A percentile compares a stretch with the other conserved stretches of the same genome.
phyloP scores from a whole-genome alignment of 768 basidiomycete genomes.

The Pleurotus pulmonarius region DNA sequence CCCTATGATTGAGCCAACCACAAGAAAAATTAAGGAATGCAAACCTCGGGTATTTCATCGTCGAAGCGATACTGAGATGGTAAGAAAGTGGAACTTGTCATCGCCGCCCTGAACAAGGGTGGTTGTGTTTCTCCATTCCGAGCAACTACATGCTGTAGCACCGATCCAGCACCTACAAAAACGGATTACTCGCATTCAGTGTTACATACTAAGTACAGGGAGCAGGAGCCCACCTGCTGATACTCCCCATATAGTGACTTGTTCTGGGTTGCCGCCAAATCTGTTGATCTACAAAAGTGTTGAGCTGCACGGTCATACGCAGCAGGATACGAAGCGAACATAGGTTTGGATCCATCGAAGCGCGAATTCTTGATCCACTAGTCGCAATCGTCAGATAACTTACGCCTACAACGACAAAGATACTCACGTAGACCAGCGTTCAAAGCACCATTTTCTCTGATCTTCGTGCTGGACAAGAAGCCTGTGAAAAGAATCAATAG shows the following conservation, averaged over 20 bases:
- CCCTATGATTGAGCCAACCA: no score
- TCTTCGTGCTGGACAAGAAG: slow-evolving; percentile 38
- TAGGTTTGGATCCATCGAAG: slow-evolving; percentile 1
- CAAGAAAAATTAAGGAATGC: no score
- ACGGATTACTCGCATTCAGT: no score
- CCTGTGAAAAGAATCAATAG: slow-evolving; percentile 15
- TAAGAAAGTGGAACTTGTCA: slow-evolving; percentile 26
- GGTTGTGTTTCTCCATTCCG: slow-evolving; percentile 26
- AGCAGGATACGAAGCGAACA: neutral
- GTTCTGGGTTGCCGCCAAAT: slow-evolving; percentile 11
- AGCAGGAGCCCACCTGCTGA: neutral
- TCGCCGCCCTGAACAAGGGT: slow-evolving; percentile 20
- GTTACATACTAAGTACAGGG: neutral
- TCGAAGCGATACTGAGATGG: slow-evolving; percentile 27
- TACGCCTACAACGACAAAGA: neutral
- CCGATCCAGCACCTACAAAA: slow-evolving; percentile 25
- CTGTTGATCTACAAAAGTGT: neutral
- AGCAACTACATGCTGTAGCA: slow-evolving; percentile 29
- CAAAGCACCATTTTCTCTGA: slow-evolving; percentile 37
- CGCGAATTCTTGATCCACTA: slow-evolving; percentile 2
- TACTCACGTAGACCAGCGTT: slow-evolving; percentile 46
- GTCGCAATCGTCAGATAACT: neutral
- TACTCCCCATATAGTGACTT: slow-evolving; percentile 21
- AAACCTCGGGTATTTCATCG: slow-evolving; percentile 16
- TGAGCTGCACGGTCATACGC: neutral